Evolutionary conservation across 2,329 filamentous ascomycete genomes (phyloP), one percentile per base, ranked within the genome.

Genomic region (Trichoderma sp.): DNA sequence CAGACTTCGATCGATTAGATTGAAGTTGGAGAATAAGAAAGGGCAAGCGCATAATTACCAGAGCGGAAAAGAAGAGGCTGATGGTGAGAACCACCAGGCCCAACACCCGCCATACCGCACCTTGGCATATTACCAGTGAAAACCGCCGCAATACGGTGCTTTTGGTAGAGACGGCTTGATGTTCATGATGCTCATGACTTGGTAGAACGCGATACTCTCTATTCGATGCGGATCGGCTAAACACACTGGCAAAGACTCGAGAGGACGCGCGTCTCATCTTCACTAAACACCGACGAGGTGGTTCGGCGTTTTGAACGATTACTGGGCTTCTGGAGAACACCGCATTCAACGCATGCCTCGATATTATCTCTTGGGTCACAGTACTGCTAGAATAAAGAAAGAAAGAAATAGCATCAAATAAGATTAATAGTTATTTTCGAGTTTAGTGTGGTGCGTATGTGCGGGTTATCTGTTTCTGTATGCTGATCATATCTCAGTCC

Each of bases 1-100:
- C 56, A 50, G 69, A 72, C 69, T 71, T 18, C 18, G 1, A 2
- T 11, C n/a, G 6, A 16, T 71, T 45, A 71, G 53, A 38, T 60
- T 16, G 18, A 3, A 29, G 45, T 24, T n/a, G 1, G 14, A 21
- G 16, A 14, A 21, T 4, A 11, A n/a, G 29, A 31, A 41, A 18
- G 31, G 59, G 1, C 8, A 35, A 35, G 14, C 29, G 18, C 1
- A 16, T 27, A 35, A 12, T 24, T 53, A 72, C 69, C 59, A 64
- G 8, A 27, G 69, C 69, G n/a, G 69, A 72, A 24, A 64, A 53
- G 69, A 72, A 72, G 12, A 72, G 69, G 38, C 56, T 50, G 8
- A 27, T 53, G 7, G 59, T 64, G 14, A 72, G 41, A 16, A 33
- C n/a, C 16, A 33, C n/a, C 8, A 64, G 41, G 3, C 33, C 31